A percentile compares a stretch with the other conserved stretches of the same genome.
phyloP scores from a whole-genome alignment of 164 flowering plant species.

The Platanus orientalis region DNA sequence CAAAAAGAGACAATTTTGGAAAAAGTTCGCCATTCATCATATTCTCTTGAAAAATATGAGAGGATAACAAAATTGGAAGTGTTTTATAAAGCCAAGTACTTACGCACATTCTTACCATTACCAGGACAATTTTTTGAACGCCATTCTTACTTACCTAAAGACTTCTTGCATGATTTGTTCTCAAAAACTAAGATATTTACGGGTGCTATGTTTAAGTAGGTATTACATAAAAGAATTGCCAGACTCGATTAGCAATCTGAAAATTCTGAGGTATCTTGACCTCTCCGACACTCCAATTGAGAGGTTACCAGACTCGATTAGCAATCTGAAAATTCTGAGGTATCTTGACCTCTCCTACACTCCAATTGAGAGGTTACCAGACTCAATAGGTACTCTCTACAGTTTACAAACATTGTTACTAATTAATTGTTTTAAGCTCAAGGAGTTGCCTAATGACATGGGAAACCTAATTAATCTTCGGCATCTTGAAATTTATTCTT shows the following conservation, averaged over 20 bases:
- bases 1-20: too few relatives aligned
- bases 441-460: conserved; percentile 14
- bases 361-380: conserved; percentile 20
- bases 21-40: conserved; percentile 22
- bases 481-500: conserved; percentile 12
- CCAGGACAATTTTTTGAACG: too few relatives aligned
- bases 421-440: conserved; percentile 14
- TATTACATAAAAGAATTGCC: background rate
- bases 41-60: background rate
- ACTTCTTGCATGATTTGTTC: background rate
- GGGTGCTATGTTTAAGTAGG: conserved; percentile 18
- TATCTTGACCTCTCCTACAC: conserved; percentile 27
- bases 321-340: conserved; percentile 22
- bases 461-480: conserved; percentile 17
- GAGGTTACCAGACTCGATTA: conserved; percentile 22
- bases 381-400: conserved; percentile 15
- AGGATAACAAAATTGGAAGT: background rate
- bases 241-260: conserved; percentile 6
- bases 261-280: conserved; percentile 25
- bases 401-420: conserved; percentile 31
- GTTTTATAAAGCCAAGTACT: background rate
- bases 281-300: conserved; percentile 21
- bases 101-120: conserved; percentile 23
- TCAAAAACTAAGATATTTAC: conserved; percentile 8
- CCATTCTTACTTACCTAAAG: background rate